Evolutionary conservation across 2,329 filamentous ascomycete species (phyloP).

Genomic region (Penicillium polonicum): DNA sequence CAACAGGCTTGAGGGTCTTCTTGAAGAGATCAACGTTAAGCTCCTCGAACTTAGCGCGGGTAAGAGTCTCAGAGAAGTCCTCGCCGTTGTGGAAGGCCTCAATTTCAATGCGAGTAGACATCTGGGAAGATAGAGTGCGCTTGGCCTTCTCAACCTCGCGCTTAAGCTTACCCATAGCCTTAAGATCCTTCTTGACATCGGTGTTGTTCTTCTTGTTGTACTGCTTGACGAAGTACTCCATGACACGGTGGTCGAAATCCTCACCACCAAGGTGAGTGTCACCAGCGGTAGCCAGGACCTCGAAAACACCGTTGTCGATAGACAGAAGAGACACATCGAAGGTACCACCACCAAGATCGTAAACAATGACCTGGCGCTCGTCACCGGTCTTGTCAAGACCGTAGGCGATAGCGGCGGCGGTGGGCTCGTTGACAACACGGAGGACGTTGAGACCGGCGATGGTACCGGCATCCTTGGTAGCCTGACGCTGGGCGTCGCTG

Average conservation of each 20-base stretch:
- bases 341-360: slow-evolving; percentile 91
- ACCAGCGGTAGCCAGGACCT: slow-evolving; percentile 92
- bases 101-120: slow-evolving; percentile 92
- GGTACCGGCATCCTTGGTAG: slow-evolving; percentile 89
- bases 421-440: slow-evolving; percentile 95
- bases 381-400: slow-evolving; percentile 82
- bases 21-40: slow-evolving; percentile 99
- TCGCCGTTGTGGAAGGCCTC: slow-evolving; percentile 96
- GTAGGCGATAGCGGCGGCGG: slow-evolving; percentile 91
- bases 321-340: slow-evolving; percentile 93
- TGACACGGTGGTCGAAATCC: slow-evolving; percentile 97
- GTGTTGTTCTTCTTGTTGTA: slow-evolving; percentile 99
- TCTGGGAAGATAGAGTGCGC: slow-evolving; percentile 92
- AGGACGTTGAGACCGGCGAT: slow-evolving; percentile 94
- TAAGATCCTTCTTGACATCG: slow-evolving; percentile 88
- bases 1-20: slow-evolving; percentile 97
- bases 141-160: slow-evolving; percentile 99
- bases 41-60: slow-evolving; percentile 98
- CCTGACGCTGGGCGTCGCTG: slow-evolving; percentile 97
- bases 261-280: slow-evolving; percentile 97
- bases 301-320: slow-evolving; percentile 88
- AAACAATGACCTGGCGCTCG: slow-evolving; percentile 87
- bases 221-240: slow-evolving; percentile 91
- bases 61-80: slow-evolving; percentile 97
- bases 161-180: slow-evolving; percentile 99